Conservation (phyloP, 1,139 yeast species). For the Debaryomyces udenii region DNA sequence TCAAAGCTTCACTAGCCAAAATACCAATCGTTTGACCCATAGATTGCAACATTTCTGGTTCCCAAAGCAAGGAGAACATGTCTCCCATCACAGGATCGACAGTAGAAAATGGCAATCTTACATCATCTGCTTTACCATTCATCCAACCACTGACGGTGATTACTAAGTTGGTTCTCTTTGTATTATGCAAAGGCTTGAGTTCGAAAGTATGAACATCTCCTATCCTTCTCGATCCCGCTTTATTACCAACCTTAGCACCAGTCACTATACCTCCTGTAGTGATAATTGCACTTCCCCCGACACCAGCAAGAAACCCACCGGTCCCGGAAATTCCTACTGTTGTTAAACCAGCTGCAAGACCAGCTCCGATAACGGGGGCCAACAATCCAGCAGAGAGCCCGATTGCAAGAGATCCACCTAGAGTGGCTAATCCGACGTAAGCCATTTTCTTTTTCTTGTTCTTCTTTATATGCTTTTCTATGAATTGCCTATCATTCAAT, state of each 20-base stretch:
- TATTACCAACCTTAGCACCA: conserved; percentile 87
- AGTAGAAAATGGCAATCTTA: conserved; percentile 92
- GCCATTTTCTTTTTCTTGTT: conserved; percentile 71
- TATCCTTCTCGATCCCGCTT: conserved; percentile 83
- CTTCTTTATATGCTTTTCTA: conserved; percentile 68
- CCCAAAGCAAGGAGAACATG: conserved; percentile 89
- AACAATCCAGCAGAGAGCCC: conserved; percentile 94
- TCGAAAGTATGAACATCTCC: conserved; percentile 95
- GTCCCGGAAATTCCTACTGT: conserved; percentile 95
- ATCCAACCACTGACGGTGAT: conserved; percentile 98
- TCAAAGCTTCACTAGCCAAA: conserved; percentile 89
- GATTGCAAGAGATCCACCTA: conserved; percentile 95
- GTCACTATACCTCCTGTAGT: conserved; percentile 90
- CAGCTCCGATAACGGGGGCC: conserved; percentile 98
- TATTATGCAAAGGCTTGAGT: conserved; percentile 88
- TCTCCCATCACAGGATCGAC: conserved; percentile 99
- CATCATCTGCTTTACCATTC: conserved; percentile 94
- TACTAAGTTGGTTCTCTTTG: conserved; percentile 82
- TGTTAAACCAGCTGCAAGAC: conserved; percentile 94
- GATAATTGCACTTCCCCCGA: conserved; percentile 94
- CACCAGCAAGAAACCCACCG: conserved; percentile 88
- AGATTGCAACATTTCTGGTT: conserved; percentile 94
- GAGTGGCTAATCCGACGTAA: conserved; percentile 91
- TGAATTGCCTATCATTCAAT: conserved; percentile 72
- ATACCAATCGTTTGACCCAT: conserved; percentile 96